These are phyloP conservation scores for Linanthus parryae DNA, from an alignment of 148 eudicot species.

Conservation along the genomic window DNA sequence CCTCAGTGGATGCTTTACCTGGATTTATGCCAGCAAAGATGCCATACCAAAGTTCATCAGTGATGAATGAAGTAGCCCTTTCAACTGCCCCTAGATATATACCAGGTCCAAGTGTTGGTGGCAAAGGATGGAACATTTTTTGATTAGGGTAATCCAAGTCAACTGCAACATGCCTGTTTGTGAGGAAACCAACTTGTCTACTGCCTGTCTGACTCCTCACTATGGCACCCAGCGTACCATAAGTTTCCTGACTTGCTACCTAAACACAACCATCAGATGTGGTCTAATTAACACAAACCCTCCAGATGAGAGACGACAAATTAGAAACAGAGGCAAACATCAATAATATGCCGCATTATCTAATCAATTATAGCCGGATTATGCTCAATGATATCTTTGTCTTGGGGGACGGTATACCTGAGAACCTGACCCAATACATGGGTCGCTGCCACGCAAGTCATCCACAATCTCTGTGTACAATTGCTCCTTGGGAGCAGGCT, in stretches of 20 bases:
- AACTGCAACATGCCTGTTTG: conserved; percentile 95
- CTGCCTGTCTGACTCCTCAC: conserved; percentile 95
- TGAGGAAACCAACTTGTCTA: conserved; percentile 91
- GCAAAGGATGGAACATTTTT: conserved; percentile 98
- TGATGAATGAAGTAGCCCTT: conserved; percentile 95
- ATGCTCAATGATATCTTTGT: too few species aligned
- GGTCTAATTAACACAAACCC: neutral
- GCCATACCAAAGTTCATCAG: conserved; percentile 95
- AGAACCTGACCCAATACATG: conserved; percentile 91
- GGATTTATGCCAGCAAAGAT: conserved; percentile 94
- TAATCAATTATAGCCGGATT: too few species aligned
- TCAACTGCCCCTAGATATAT: conserved; percentile 95
- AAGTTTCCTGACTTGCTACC: conserved; percentile 97
- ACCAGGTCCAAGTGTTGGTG: conserved; percentile 97
- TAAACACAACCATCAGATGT: conserved; percentile 9
- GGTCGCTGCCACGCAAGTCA: conserved; percentile 93
- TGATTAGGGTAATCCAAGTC: conserved; percentile 92
- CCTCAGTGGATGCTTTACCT: conserved; percentile 37
- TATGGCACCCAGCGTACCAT: conserved; percentile 95
- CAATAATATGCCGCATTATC: neutral
- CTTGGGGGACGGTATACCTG: too few species aligned
- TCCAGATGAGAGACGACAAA: neutral
- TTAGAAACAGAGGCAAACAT: neutral
- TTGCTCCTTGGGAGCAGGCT: conserved; percentile 93
- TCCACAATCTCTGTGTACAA: conserved; percentile 95